Evolutionary conservation across 108 stramenopile genomes (phyloP).

Genomic region (Nannochloropsis granulata): DNA sequence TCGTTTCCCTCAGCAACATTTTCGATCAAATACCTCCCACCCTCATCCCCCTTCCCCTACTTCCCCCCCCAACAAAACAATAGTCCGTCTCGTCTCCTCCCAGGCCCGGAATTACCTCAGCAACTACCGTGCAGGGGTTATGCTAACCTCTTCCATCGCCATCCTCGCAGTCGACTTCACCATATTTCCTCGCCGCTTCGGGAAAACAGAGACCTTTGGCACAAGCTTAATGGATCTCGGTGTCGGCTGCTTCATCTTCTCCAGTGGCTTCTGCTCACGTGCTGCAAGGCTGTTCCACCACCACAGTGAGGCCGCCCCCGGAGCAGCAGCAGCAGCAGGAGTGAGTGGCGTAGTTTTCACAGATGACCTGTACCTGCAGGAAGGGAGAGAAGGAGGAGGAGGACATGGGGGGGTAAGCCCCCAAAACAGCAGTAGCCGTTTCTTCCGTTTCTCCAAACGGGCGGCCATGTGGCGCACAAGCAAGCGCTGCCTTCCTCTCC

Average conservation of each 20-base stretch:
- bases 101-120: not conserved
- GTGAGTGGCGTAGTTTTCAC: not conserved
- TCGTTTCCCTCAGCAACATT: no score
- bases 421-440: not conserved
- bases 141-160: constrained; percentile 15
- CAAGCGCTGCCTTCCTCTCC: not conserved
- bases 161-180: constrained; percentile 81
- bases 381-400: not conserved
- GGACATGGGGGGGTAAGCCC: not conserved
- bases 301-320: not conserved
- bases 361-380: no score
- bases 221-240: constrained; percentile 93
- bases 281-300: not conserved
- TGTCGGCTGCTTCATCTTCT: constrained; percentile 66
- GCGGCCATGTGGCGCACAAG: not conserved
- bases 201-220: constrained; percentile 74
- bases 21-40: no score
- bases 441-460: not conserved
- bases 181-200: constrained; percentile 76
- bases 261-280: constrained; percentile 25
- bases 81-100: not conserved
- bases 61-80: no score
- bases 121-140: not conserved
- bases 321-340: not conserved
- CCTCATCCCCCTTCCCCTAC: no score